These are phyloP conservation scores for Amanita polypyramis DNA, from an alignment of 768 basidiomycete species.

Conservation along the genomic window DNA sequence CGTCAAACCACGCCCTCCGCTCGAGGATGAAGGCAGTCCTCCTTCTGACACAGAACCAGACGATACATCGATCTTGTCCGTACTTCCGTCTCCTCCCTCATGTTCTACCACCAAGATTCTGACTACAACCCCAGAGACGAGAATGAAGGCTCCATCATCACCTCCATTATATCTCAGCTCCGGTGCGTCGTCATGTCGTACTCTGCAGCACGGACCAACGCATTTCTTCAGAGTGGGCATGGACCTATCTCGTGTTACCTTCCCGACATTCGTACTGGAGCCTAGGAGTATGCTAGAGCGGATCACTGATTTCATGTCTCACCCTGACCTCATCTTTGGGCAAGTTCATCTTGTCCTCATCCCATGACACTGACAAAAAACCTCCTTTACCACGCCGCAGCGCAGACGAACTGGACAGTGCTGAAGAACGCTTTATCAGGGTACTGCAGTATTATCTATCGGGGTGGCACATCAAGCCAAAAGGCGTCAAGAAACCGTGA, in stretches of 20 bases:
- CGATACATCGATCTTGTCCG: slow-evolving; percentile 83
- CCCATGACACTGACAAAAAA: neutral
- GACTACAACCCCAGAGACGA: slow-evolving; percentile 59
- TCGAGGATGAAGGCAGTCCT: slow-evolving; percentile 48
- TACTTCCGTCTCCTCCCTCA: slow-evolving; percentile 19
- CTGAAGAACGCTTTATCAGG: slow-evolving; percentile 84
- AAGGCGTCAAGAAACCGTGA: slow-evolving; percentile 98
- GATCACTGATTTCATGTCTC: slow-evolving; percentile 98
- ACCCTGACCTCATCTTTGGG: slow-evolving; percentile 97
- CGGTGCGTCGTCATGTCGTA: slow-evolving; percentile 33
- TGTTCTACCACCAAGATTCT: slow-evolving; percentile 23
- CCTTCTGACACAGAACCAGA: slow-evolving; percentile 82
- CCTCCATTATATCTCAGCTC: slow-evolving; percentile 81
- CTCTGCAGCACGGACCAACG: neutral
- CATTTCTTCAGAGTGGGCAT: slow-evolving; percentile 60
- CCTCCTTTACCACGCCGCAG: slow-evolving; percentile 27
- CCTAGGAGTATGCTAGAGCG: slow-evolving; percentile 96
- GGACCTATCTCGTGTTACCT: slow-evolving; percentile 92
- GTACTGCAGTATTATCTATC: slow-evolving; percentile 92
- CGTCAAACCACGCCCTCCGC: slow-evolving; percentile 54
- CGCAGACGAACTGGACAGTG: slow-evolving; percentile 67
- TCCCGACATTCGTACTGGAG: slow-evolving; percentile 93
- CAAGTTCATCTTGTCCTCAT: slow-evolving; percentile 25
- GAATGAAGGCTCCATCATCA: slow-evolving; percentile 85
- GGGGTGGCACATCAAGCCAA: slow-evolving; percentile 99